Percentiles rank a stretch among this genome's conserved stretches.
These are phyloP conservation scores for Colletotrichum kahawae DNA, from an alignment of 2,329 filamentous ascomycete species.

Conservation along the genomic window DNA sequence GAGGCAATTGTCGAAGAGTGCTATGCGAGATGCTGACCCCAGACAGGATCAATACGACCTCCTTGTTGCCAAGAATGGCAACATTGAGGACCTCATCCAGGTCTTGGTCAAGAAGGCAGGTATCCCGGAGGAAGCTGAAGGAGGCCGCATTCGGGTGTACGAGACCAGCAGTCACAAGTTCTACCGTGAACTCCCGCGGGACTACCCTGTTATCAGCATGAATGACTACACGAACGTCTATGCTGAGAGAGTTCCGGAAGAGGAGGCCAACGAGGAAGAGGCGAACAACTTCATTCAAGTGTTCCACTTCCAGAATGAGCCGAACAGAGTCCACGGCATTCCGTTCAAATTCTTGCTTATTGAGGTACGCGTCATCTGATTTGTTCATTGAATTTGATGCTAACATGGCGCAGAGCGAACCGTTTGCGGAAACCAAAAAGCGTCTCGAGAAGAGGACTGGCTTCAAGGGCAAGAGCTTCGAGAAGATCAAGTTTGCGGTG, in stretches of 20 bases:
- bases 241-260: conserved; percentile 80
- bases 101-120: conserved; percentile 81
- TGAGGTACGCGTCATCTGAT: conserved; percentile 60
- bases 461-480: conserved; percentile 96
- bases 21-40: not conserved
- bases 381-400: not conserved
- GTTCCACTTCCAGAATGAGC: conserved; percentile 93
- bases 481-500: conserved; percentile 96
- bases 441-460: conserved; percentile 91
- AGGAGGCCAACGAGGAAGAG: conserved; percentile 65
- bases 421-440: conserved; percentile 91
- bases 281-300: conserved; percentile 70
- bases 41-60: conserved; percentile 76
- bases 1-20: conserved; percentile 30
- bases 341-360: conserved; percentile 91
- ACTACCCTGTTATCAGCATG: conserved; percentile 78
- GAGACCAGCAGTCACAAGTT: conserved; percentile 85
- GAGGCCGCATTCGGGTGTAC: conserved; percentile 77
- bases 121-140: conserved; percentile 73
- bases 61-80: conserved; percentile 86
- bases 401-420: conserved; percentile 66
- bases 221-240: conserved; percentile 86
- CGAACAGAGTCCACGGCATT: conserved; percentile 81
- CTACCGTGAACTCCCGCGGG: conserved; percentile 75
- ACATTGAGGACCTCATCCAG: conserved; percentile 77